Conservation (phyloP, 2,329 filamentous ascomycete species). For the Sordariomycetes sp. region DNA sequence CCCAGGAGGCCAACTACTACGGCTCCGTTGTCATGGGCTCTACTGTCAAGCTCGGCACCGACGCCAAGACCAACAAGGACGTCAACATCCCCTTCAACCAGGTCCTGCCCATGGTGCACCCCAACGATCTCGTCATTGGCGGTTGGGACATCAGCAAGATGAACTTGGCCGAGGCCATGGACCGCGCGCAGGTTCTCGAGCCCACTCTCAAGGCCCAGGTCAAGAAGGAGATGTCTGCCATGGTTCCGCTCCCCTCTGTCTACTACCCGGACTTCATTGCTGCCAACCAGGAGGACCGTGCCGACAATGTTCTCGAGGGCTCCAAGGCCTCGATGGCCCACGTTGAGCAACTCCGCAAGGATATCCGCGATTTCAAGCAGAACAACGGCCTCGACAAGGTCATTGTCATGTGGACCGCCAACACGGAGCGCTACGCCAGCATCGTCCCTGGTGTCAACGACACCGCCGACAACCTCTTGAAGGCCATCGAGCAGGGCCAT, state of each 20-base stretch:
- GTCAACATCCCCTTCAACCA: slow-evolving; percentile 95
- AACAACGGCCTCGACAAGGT: slow-evolving; percentile 84
- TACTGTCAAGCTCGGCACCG: slow-evolving; percentile 90
- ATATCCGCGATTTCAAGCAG: slow-evolving; percentile 91
- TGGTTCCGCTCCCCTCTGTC: slow-evolving; percentile 86
- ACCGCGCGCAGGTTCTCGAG: slow-evolving; percentile 89
- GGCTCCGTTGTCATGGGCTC: slow-evolving; percentile 96
- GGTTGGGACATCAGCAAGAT: slow-evolving; percentile 96
- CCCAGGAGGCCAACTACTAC: slow-evolving; percentile 88
- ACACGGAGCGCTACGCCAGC: slow-evolving; percentile 94
- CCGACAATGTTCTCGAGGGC: slow-evolving; percentile 81
- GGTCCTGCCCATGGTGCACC: slow-evolving; percentile 92
- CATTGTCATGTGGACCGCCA: slow-evolving; percentile 96
- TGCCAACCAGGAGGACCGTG: slow-evolving; percentile 93
- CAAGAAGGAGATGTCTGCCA: slow-evolving; percentile 82
- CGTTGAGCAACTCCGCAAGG: slow-evolving; percentile 84
- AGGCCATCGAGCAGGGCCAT: slow-evolving; percentile 78
- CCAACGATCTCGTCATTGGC: slow-evolving; percentile 88
- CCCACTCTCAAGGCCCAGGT: slow-evolving; percentile 86
- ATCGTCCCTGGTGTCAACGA: slow-evolving; percentile 86
- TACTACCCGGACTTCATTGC: slow-evolving; percentile 99
- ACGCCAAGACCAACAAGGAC: slow-evolving; percentile 74
- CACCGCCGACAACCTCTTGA: slow-evolving; percentile 87
- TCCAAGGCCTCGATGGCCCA: slow-evolving; percentile 78
- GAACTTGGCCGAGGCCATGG: slow-evolving; percentile 87